Percentiles rank a stretch among this genome's conserved stretches.
Evolutionary conservation across 2,329 filamentous ascomycete genomes (phyloP).

Genomic region (Anthostomella pinea): DNA sequence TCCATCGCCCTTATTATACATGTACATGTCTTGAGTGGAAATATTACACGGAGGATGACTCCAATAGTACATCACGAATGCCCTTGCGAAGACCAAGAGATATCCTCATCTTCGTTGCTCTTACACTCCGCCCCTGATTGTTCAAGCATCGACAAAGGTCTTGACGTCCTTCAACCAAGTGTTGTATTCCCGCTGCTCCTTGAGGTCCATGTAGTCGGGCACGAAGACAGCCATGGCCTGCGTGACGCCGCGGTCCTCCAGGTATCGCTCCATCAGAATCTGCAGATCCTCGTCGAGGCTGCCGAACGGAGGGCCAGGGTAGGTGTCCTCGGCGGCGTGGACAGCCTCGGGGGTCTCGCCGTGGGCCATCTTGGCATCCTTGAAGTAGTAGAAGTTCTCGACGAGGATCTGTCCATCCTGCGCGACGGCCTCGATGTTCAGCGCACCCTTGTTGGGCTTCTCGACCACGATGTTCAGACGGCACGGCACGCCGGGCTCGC

Average conservation of each 20-base stretch:
- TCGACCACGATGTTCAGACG: constrained; percentile 84
- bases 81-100: no score
- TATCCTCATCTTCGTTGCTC: background rate
- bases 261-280: constrained; percentile 84
- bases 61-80: no score
- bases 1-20: no score
- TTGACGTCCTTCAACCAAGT: constrained; percentile 86
- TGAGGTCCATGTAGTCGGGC: constrained; percentile 93
- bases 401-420: constrained; percentile 85
- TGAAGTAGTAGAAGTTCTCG: constrained; percentile 88
- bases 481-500: constrained; percentile 67
- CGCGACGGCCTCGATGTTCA: constrained; percentile 82
- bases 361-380: constrained; percentile 73
- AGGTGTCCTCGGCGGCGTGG: constrained; percentile 73
- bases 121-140: constrained; percentile 3
- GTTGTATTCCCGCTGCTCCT: constrained; percentile 98
- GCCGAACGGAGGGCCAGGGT: constrained; percentile 87
- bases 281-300: constrained; percentile 96
- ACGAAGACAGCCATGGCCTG: constrained; percentile 84
- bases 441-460: constrained; percentile 79
- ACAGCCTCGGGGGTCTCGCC: constrained; percentile 72
- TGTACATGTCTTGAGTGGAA: no score
- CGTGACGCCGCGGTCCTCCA: constrained; percentile 92
- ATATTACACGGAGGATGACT: no score
- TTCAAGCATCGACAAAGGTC: constrained; percentile 73